phyloP scores from a whole-genome alignment of 345 rosid species.

The Salix viminalis region DNA sequence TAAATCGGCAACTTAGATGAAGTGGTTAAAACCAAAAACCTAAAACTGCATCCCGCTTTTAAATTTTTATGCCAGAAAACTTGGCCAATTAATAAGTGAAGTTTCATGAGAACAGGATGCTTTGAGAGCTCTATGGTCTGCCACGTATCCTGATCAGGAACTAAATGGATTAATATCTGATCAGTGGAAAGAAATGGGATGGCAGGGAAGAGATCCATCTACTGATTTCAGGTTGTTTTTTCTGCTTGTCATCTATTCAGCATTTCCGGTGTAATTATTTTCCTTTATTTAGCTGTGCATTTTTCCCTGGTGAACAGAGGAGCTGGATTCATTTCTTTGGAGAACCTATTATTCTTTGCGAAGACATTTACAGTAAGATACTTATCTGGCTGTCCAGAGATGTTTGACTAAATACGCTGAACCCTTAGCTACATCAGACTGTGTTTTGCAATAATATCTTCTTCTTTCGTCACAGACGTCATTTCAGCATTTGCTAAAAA shows the following conservation, averaged over 20 bases:
- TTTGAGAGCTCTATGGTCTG: slow-evolving; percentile 77
- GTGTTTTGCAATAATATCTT: background rate
- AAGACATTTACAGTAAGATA: slow-evolving; percentile 70
- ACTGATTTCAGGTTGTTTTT: slow-evolving; percentile 75
- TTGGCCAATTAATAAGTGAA: background rate
- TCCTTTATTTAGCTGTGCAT: background rate
- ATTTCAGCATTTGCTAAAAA: slow-evolving; percentile 57
- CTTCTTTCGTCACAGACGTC: slow-evolving; percentile 46
- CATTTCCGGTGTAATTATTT: background rate
- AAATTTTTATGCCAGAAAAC: background rate
- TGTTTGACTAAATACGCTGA: background rate
- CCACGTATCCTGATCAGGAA: slow-evolving; percentile 66
- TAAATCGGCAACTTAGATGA: background rate
- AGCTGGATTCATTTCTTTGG: slow-evolving; percentile 90
- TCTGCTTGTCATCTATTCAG: background rate
- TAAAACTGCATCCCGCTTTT: background rate
- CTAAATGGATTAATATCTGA: slow-evolving; percentile 75
- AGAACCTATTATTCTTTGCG: slow-evolving; percentile 87
- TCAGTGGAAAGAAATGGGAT: slow-evolving; percentile 97
- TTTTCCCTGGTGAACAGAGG: slow-evolving; percentile 48
- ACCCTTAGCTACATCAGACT: background rate
- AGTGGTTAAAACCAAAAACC: background rate
- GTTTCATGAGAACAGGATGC: slow-evolving; percentile 47
- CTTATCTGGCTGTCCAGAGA: background rate
- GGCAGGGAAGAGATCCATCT: slow-evolving; percentile 97